Base-by-base conservation (phyloP, 2,329 filamentous ascomycete species). In the Microdochium paspali region DNA sequence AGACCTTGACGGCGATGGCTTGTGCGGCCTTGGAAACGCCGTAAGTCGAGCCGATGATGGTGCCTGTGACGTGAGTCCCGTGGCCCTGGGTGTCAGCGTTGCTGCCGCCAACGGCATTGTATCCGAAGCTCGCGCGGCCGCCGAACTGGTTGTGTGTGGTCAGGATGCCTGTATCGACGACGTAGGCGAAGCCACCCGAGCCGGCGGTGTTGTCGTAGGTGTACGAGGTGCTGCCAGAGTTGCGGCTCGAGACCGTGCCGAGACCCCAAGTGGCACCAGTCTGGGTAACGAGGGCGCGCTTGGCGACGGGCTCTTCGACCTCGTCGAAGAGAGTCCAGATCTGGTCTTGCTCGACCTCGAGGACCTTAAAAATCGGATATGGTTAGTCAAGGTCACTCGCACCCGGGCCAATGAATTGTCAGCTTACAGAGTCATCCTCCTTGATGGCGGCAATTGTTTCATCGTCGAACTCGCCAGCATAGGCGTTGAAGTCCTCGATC, bases 101-200 rank as follows among this genome's bases (percentile, higher is more conserved):
- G 46, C 53, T 60, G 53, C 62, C 61, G 46, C 58, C 58, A 9
- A 61, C 52, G 18, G 61, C 64, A 39, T 66, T 70, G 49, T 60
- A 62, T 3, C 66, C 66, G 28, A 59, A 62, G 20, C 53, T 58
- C 26, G 70, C 71, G 10, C 71, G 67, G 10, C 66, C 66, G 44
- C 65, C 66, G 44, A 74, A 74, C 42, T 73, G 63, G 46, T 57
- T 30, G 55, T 81, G 77, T 4, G 57, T 48, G 20, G 61, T 66
- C 39, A 67, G 65, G 46, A 80, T 71, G 31, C 77, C 77, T 0
- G 72, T 77, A 58, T 81, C 77, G 47, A 80, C 61, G 46, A 81
- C 61, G 56, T 80, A 81, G 44, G 70, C 63, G 50, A 67, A 78
- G 46, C 62, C 68, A 26, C 60, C 65, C 13, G 56, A 47, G 13